phyloP scores from a whole-genome alignment of 345 rosid species.

The Brassica napus region DNA sequence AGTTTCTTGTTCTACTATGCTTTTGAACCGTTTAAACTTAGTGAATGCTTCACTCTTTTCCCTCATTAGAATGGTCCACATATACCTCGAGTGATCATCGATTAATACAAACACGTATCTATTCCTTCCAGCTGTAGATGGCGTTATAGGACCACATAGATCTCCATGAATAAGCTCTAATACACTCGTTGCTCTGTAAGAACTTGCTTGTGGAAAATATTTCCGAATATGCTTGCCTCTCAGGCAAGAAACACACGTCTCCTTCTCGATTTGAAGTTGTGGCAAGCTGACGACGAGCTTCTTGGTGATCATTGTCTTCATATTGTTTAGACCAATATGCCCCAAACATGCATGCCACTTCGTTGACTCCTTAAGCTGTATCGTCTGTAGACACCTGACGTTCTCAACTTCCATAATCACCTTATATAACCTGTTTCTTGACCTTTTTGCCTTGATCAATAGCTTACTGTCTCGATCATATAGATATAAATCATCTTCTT shows the following conservation, averaged over 20 bases:
- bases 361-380: neutral
- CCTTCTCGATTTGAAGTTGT: neutral
- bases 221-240: neutral
- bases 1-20: neutral
- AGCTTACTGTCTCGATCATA: neutral
- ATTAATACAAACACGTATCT: no score
- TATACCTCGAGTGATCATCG: neutral
- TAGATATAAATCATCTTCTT: neutral
- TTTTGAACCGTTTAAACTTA: neutral
- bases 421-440: neutral
- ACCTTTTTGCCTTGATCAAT: neutral
- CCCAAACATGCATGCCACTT: neutral
- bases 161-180: neutral
- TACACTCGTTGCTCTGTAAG: neutral
- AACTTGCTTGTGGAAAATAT: neutral
- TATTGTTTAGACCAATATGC: neutral
- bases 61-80: neutral
- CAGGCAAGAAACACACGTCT: neutral
- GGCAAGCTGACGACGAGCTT: neutral
- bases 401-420: no score
- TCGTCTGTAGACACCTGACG: no score
- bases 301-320: neutral
- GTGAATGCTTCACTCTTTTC: neutral
- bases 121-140: neutral
- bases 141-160: neutral